phyloP scores from a whole-genome alignment of 257 asterid species.

The Solanum infundibuliforme region DNA sequence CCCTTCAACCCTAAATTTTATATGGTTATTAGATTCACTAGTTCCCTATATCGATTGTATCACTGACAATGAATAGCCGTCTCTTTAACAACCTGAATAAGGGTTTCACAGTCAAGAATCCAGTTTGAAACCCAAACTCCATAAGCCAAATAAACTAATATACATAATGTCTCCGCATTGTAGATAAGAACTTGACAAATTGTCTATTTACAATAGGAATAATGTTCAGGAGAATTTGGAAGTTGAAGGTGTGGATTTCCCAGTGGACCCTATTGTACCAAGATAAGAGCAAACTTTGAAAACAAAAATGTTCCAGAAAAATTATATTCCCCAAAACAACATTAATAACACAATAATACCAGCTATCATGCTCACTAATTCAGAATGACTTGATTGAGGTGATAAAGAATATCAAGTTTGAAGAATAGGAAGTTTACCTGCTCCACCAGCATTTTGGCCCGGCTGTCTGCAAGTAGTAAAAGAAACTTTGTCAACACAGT shows the following conservation, averaged over 20 bases:
- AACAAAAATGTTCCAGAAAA: not conserved
- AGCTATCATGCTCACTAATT: not conserved
- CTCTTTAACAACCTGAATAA: not conserved
- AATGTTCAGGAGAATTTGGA: not conserved
- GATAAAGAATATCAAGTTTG: not conserved
- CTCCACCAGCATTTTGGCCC: slow-evolving; percentile 22
- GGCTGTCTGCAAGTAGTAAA: slow-evolving; percentile 19
- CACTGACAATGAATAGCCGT: not conserved
- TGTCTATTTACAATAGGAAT: not conserved
- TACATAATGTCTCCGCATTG: not conserved
- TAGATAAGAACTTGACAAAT: not conserved
- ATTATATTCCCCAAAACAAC: not conserved
- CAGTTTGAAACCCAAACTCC: not conserved
- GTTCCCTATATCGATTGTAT: not conserved
- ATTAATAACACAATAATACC: not conserved
- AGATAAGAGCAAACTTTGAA: not conserved
- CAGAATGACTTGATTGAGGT: not conserved
- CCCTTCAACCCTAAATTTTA: not conserved
- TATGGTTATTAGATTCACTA: not conserved
- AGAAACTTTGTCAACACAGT: not conserved
- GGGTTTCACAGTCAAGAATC: not conserved
- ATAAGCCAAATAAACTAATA: not conserved
- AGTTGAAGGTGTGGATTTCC: not conserved
- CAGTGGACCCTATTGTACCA: not conserved
- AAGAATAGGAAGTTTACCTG: not conserved